A percentile compares a stretch with the other conserved stretches of the same genome.
Evolutionary conservation across 495 filamentous ascomycete genomes (phyloP).

Genomic region (Venustampulla echinocandica): DNA sequence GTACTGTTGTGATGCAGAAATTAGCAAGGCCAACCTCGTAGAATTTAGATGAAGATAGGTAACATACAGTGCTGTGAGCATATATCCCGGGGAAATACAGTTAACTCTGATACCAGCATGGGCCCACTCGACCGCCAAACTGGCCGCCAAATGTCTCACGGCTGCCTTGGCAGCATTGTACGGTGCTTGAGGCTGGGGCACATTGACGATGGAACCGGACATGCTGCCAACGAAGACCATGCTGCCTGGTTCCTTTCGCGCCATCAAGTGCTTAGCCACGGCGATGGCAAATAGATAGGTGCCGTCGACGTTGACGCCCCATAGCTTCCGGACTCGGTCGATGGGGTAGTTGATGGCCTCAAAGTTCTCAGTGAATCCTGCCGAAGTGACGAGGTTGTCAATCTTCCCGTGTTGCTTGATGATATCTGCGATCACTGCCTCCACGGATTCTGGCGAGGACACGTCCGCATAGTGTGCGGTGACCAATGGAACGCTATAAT

Average conservation of each 20-base stretch:
- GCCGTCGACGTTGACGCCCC: slow-evolving; percentile 90
- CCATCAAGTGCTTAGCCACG: slow-evolving; percentile 84
- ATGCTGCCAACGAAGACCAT: slow-evolving; percentile 96
- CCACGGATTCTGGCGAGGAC: slow-evolving; percentile 66
- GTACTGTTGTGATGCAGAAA: slow-evolving; percentile 64
- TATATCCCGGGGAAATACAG: slow-evolving; percentile 68
- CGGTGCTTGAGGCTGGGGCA: slow-evolving; percentile 88
- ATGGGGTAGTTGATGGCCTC: slow-evolving; percentile 80
- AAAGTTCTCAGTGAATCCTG: slow-evolving; percentile 94
- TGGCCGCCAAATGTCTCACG: slow-evolving; percentile 77
- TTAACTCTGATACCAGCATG: slow-evolving; percentile 70
- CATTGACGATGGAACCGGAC: slow-evolving; percentile 85
- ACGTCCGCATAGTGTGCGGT: slow-evolving; percentile 89
- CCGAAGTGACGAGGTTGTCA: slow-evolving; percentile 89
- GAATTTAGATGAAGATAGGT: background rate
- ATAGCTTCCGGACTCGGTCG: slow-evolving; percentile 83
- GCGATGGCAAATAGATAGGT: slow-evolving; percentile 82
- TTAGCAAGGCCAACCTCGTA: slow-evolving; percentile 13
- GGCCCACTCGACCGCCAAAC: slow-evolving; percentile 82
- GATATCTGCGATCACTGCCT: slow-evolving; percentile 59
- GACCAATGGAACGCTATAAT: slow-evolving; percentile 59
- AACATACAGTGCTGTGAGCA: slow-evolving; percentile 84
- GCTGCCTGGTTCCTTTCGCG: slow-evolving; percentile 64
- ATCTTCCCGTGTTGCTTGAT: slow-evolving; percentile 63
- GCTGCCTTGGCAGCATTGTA: slow-evolving; percentile 88